phyloP scores from a whole-genome alignment of 1,284 basidiomycete genomes.

The Trichosporon ovoides region DNA sequence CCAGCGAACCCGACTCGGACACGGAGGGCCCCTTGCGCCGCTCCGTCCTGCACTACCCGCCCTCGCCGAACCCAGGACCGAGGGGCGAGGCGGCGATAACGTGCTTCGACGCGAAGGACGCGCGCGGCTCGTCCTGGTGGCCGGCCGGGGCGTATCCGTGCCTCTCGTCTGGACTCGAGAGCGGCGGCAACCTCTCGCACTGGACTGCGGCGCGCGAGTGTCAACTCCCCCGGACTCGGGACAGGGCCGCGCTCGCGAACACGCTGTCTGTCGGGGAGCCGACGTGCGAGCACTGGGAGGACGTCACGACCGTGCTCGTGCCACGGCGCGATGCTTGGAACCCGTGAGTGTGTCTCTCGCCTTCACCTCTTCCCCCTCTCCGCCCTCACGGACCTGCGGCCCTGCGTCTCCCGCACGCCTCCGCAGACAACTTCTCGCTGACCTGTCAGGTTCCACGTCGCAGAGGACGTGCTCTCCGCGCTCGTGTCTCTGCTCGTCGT shows the following conservation, averaged over 20 bases:
- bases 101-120: not conserved
- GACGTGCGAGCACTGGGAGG: not conserved
- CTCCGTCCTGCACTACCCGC: constrained; percentile 24
- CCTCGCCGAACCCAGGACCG: not conserved
- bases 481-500: constrained; percentile 36
- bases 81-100: not conserved
- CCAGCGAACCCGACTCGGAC: too few relatives aligned
- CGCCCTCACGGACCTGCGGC: not conserved
- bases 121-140: not conserved
- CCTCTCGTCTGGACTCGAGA: not conserved
- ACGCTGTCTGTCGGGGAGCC: not conserved
- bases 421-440: not conserved
- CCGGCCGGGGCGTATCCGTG: not conserved
- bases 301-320: constrained; percentile 34
- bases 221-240: not conserved
- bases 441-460: constrained; percentile 40
- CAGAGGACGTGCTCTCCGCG: constrained; percentile 45
- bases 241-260: not conserved
- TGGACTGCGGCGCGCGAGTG: not conserved
- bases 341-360: constrained; percentile 31
- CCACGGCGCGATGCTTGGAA: constrained; percentile 43
- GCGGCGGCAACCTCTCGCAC: not conserved
- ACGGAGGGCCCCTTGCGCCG: constrained; percentile 21
- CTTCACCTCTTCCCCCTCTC: too few relatives aligned
- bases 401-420: not conserved